Base-by-base conservation (phyloP, 78 protist genomes). In the Isochrysis galbana region DNA sequence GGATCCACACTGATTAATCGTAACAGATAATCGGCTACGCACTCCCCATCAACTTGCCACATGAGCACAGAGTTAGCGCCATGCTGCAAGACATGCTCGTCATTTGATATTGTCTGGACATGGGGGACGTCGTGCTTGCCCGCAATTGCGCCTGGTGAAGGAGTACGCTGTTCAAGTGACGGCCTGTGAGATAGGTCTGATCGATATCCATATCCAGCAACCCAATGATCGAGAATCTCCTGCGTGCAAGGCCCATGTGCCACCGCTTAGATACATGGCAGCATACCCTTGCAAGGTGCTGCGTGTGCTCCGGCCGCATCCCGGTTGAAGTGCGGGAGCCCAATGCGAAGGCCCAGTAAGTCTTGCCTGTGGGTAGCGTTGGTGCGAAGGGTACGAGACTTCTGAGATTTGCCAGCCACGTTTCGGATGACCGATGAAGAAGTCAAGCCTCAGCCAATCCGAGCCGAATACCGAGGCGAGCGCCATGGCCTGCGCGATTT, bases 351-450 rank as follows among this genome's bases (percentile, higher is more conserved):
- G 25, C 11, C 80, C 41, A 2, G 45, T n/a, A n/a, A n/a, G 80
- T 2, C 80, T 36, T 2, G 19, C 80, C 41, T n/a, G 80, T 41
- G 80, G 80, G 80, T 70, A 70, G 41, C 7, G 5, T 36, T 70
- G 80, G 80, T 70, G 80, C 45, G 80, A 70, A 3, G 80, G 80
- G 41, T 70, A 70, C n/a, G n/a, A 19, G 41, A 70, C 74, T n/a
- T 67, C 36, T 11, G 74, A 67, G 74, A 67, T 67, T 10, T 29
- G 74, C 74, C 74, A 26, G 32, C 74, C 74, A n/a, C 80, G 80
- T 17, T 14, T 3, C 41, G 80, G 80, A 41, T 70, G 80, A 41
- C 80, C 80, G n/a, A 1, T 2, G 41, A 70, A 70, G 80, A n/a
- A 70, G 80, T 70, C 80, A 41, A 70, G 41, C 11, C 80, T 36